These are phyloP conservation scores for Spergularia marina DNA, from an alignment of 148 eudicot genomes.

Conservation along the genomic window DNA sequence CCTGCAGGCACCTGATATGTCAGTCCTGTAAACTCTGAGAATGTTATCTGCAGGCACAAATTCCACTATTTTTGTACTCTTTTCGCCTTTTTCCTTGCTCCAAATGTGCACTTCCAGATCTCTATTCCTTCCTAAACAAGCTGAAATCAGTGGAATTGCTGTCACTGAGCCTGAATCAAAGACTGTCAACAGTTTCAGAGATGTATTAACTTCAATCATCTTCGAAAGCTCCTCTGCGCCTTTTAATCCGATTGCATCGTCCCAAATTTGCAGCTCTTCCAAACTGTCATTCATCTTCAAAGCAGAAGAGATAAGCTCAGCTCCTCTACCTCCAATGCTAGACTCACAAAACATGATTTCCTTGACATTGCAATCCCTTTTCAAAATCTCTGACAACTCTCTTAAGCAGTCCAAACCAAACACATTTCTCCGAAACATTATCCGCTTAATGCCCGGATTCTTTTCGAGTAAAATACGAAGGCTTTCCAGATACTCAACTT, in stretches of 20 bases:
- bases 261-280: constrained; percentile 88
- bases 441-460: constrained; percentile 41
- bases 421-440: constrained; percentile 52
- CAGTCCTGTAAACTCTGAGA: constrained; percentile 53
- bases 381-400: constrained; percentile 55
- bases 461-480: constrained; percentile 42
- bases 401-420: constrained; percentile 50
- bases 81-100: constrained; percentile 46
- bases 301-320: constrained; percentile 61
- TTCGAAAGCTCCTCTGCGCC: constrained; percentile 89
- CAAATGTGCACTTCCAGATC: constrained; percentile 76
- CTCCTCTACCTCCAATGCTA: constrained; percentile 60
- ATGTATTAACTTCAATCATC: constrained; percentile 80
- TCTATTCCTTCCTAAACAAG: constrained; percentile 80
- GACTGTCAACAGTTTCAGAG: constrained; percentile 57
- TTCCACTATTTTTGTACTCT: constrained; percentile 62
- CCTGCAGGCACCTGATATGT: constrained; percentile 60
- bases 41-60: constrained; percentile 60
- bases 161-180: constrained; percentile 57
- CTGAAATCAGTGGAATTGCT: constrained; percentile 76
- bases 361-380: constrained; percentile 48
- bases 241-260: constrained; percentile 69
- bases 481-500: constrained; percentile 40
- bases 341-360: constrained; percentile 69
- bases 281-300: constrained; percentile 58